Conservation (phyloP, 2,329 filamentous ascomycete genomes). For the Emergomyces pasteurianus region DNA sequence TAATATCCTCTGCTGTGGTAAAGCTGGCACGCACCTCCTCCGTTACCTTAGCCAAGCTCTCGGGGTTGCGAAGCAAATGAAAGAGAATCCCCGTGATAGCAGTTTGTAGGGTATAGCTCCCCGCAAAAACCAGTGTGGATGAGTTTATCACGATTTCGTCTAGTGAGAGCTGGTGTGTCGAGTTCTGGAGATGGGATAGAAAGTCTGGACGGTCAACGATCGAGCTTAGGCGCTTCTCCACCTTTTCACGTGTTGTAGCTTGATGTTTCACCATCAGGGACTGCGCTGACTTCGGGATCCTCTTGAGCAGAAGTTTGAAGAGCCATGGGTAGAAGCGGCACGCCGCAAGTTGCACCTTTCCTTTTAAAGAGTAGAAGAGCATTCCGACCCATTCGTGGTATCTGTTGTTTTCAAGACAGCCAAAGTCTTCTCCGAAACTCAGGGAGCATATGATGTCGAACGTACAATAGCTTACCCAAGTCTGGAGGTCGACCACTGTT, state of each 20-base stretch:
- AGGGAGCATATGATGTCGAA: slow-evolving; percentile 32
- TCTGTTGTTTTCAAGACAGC: slow-evolving; percentile 24
- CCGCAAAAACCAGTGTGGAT: background rate
- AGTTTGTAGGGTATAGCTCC: background rate
- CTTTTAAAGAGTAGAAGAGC: slow-evolving; percentile 20
- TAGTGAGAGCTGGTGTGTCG: too few species aligned
- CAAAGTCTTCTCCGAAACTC: slow-evolving; percentile 29
- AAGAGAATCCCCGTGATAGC: background rate
- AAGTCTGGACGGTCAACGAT: too few species aligned
- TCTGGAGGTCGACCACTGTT: slow-evolving; percentile 15
- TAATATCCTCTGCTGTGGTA: too few species aligned
- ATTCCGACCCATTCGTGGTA: slow-evolving; percentile 31
- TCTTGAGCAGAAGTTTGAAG: background rate
- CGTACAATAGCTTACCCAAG: slow-evolving; percentile 25
- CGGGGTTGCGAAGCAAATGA: background rate
- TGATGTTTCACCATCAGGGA: background rate
- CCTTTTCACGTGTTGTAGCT: background rate
- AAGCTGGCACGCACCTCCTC: too few species aligned
- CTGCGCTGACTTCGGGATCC: background rate
- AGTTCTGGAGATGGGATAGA: too few species aligned
- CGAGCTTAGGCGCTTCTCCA: background rate
- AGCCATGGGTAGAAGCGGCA: background rate
- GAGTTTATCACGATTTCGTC: too few species aligned
- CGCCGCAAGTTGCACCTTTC: background rate
- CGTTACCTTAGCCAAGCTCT: background rate